These are phyloP conservation scores for Kwoniella dejecticola DNA, from an alignment of 768 basidiomycete species.

Conservation along the genomic window DNA sequence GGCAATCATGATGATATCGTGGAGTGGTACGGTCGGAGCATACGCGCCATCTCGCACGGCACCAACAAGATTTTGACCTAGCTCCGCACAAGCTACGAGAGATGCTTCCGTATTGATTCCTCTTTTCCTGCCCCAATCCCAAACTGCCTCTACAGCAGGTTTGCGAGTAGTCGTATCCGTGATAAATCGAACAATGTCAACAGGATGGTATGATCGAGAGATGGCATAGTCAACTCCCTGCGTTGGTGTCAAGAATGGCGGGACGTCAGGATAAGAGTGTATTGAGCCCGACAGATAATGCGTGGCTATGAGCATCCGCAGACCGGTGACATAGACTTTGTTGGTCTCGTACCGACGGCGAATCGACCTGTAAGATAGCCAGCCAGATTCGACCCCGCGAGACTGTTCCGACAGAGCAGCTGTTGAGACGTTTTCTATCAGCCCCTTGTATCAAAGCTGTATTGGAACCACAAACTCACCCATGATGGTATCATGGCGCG, in stretches of 20 bases:
- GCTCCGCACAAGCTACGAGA: constrained; percentile 26
- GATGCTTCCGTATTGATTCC: constrained; percentile 33
- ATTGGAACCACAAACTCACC: constrained; percentile 19
- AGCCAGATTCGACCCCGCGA: constrained; percentile 31
- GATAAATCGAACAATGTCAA: constrained; percentile 37
- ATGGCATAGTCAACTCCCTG: constrained; percentile 32
- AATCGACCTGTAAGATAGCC: constrained; percentile 33
- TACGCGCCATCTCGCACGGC: not conserved
- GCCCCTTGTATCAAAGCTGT: too few species aligned
- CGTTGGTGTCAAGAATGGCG: constrained; percentile 13
- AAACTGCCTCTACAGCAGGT: constrained; percentile 27
- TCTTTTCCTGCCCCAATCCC: constrained; percentile 37
- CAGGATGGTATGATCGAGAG: constrained; percentile 29
- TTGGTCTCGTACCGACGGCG: constrained; percentile 34
- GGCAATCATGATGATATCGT: constrained; percentile 32
- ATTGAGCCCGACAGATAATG: constrained; percentile 34
- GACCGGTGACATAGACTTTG: constrained; percentile 34
- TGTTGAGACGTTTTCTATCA: too few species aligned
- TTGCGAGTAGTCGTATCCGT: constrained; percentile 5
- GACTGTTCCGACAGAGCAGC: constrained; percentile 13
- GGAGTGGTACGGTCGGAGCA: constrained; percentile 27
- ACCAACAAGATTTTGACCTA: constrained; percentile 21
- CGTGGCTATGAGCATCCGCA: constrained; percentile 38
- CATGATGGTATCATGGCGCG: constrained; percentile 31
- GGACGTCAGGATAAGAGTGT: constrained; percentile 31